Evolutionary conservation across 2,329 filamentous ascomycete species (phyloP).

Genomic region (Aspergillus clavatus): DNA sequence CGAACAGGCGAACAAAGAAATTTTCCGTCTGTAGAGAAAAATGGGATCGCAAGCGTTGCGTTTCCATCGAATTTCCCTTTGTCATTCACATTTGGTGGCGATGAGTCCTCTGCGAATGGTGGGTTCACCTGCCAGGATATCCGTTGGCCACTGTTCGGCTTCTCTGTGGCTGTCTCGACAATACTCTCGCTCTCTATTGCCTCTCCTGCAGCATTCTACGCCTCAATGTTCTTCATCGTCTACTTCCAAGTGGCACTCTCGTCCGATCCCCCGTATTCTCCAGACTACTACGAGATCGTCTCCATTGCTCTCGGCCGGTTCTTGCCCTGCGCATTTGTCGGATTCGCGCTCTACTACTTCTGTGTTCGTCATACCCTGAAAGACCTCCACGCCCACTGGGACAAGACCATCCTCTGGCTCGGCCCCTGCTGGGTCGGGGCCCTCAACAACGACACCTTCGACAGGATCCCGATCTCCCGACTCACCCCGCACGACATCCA

Average conservation of each 20-base stretch:
- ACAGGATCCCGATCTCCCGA: slow-evolving; percentile 58
- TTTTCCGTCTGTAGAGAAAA: slow-evolving; percentile 44
- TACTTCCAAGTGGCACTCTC: slow-evolving; percentile 59
- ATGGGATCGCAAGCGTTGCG: slow-evolving; percentile 49
- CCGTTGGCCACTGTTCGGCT: slow-evolving; percentile 54
- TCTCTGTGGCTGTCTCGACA: slow-evolving; percentile 52
- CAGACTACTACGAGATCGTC: slow-evolving; percentile 52
- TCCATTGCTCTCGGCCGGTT: slow-evolving; percentile 54
- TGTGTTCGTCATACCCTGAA: slow-evolving; percentile 47
- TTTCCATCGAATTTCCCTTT: slow-evolving; percentile 56
- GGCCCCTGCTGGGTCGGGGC: slow-evolving; percentile 58
- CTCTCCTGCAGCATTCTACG: slow-evolving; percentile 53
- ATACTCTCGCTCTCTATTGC: slow-evolving; percentile 54
- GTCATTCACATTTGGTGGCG: slow-evolving; percentile 50
- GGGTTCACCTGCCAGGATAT: slow-evolving; percentile 48
- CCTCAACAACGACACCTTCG: slow-evolving; percentile 60
- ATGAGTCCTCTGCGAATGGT: slow-evolving; percentile 18
- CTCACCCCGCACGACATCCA: slow-evolving; percentile 58
- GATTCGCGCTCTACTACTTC: slow-evolving; percentile 53
- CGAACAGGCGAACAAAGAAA: slow-evolving; percentile 48
- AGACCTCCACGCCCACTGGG: slow-evolving; percentile 52
- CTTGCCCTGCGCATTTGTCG: slow-evolving; percentile 56
- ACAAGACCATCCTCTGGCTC: slow-evolving; percentile 59
- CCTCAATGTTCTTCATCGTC: slow-evolving; percentile 50
- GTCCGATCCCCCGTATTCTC: slow-evolving; percentile 54